Conservation (phyloP, 306 rosid genomes). For the Neltuma alba region DNA sequence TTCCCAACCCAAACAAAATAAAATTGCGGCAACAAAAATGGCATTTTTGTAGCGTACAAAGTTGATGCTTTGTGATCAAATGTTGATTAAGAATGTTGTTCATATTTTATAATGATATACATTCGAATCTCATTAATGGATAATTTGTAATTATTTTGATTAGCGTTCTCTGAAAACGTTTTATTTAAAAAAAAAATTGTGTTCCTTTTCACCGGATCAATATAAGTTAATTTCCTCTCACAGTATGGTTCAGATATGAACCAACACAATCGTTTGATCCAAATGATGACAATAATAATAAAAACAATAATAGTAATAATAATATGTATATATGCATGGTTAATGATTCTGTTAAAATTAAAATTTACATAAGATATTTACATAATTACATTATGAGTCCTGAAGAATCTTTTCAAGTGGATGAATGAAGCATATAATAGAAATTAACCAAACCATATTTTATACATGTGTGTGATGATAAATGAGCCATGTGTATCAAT, state of each 20-base stretch:
- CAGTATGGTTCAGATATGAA: neutral
- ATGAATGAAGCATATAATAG: neutral
- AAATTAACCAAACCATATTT: neutral
- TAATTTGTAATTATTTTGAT: neutral
- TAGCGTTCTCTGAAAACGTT: neutral
- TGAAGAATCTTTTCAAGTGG: conserved; percentile 19
- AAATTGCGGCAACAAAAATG: too few relatives aligned
- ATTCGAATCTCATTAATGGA: neutral
- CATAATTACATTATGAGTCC: neutral
- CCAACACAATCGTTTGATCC: neutral
- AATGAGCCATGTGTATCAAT: conserved; percentile 13
- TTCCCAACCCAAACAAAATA: neutral
- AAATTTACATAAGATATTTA: neutral
- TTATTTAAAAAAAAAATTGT: too few relatives aligned
- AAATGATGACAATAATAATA: neutral
- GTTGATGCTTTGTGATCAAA: neutral
- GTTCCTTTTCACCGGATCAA: too few relatives aligned
- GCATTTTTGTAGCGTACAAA: neutral
- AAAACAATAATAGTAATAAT: neutral
- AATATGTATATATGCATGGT: neutral
- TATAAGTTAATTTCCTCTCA: neutral
- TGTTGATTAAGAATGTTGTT: neutral
- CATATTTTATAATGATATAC: neutral
- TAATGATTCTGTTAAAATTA: neutral
- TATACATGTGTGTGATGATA: too few relatives aligned